Evolutionary conservation across 805 yeast genomes (phyloP), one percentile per base, ranked within the genome.

Genomic region (Kluyveromyces wickerhamii): DNA sequence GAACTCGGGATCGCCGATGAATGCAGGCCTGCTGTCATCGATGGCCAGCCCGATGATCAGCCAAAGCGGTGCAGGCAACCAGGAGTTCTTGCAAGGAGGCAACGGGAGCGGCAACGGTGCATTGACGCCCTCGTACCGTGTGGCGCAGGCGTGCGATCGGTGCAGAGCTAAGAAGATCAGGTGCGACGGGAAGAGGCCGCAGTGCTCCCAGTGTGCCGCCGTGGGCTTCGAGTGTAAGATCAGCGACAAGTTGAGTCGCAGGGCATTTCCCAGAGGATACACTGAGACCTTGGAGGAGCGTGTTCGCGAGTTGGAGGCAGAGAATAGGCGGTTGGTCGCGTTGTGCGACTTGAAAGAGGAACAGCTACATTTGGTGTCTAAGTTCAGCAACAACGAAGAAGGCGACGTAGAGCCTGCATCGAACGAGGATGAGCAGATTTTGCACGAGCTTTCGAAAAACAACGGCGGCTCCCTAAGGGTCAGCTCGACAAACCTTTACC

Each of bases 121-220:
- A 8, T 40, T 44, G 11, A 35, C 39, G n/a, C 20, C 44, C 18
- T 65, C 71, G 1, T 79, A 75, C 38, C 61, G 95, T 37, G 82
- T 83, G 2, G 88, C 95, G 0, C 95, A 86, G 52, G 95, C 95
- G 0, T 86, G 96, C 57, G 95, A 86, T 53, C 62, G 96, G 33
- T 87, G 95, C 51, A 64, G 95, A 23, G 38, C 57, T 18, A 57
- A 57, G 34, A 57, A 57, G 36, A 52, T 54, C 5, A 51, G 54
- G 32, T 57, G 62, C 40, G 89, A 82, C 46, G 92, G 92, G 1
- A 70, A 72, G 37, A 69, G 74, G 39, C 81, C 81, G 3, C 75
- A 72, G 45, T 87, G 96, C 54, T 72, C 89, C 0, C 80, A 82
- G 40, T 87, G 96, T 64, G 77, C 75, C 9, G 69, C 77, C 5